Evolutionary conservation across 2,329 filamentous ascomycete genomes (phyloP).

Genomic region (Pseudocercospora pini-densiflorae): DNA sequence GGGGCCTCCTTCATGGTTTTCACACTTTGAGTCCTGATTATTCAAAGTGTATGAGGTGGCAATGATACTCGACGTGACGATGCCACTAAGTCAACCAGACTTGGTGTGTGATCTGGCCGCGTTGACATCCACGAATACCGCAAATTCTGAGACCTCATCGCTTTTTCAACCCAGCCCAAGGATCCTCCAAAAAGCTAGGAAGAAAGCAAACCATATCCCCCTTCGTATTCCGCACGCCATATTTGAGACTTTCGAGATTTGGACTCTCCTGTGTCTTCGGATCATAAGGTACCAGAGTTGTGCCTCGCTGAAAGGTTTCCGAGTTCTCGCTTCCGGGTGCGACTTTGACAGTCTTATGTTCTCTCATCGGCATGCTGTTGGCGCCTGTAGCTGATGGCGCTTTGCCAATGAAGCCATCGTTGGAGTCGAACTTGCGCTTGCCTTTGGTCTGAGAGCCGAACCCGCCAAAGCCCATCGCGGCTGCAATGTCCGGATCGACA

Average conservation of each 20-base stretch:
- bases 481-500: conserved; percentile 63
- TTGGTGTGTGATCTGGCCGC: background rate
- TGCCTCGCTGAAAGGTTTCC: background rate
- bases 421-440: conserved; percentile 69
- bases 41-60: too few relatives aligned
- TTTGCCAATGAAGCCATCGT: conserved; percentile 49
- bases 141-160: background rate
- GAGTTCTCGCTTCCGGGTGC: background rate
- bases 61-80: background rate
- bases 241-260: conserved; percentile 44
- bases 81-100: background rate
- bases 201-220: conserved; percentile 75
- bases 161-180: conserved; percentile 59
- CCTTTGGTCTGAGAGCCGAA: conserved; percentile 70
- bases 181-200: conserved; percentile 71
- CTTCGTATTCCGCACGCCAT: conserved; percentile 49
- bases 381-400: conserved; percentile 42
- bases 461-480: conserved; percentile 73
- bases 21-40: too few relatives aligned
- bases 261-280: conserved; percentile 19
- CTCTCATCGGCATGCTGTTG: conserved; percentile 33
- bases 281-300: background rate
- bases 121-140: background rate
- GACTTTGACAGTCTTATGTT: background rate
- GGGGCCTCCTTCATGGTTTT: too few relatives aligned